Evolutionary conservation across 2,329 filamentous ascomycete species (phyloP), one percentile per base, ranked within the genome.

Genomic region (Trichoderma cornu-damae): DNA sequence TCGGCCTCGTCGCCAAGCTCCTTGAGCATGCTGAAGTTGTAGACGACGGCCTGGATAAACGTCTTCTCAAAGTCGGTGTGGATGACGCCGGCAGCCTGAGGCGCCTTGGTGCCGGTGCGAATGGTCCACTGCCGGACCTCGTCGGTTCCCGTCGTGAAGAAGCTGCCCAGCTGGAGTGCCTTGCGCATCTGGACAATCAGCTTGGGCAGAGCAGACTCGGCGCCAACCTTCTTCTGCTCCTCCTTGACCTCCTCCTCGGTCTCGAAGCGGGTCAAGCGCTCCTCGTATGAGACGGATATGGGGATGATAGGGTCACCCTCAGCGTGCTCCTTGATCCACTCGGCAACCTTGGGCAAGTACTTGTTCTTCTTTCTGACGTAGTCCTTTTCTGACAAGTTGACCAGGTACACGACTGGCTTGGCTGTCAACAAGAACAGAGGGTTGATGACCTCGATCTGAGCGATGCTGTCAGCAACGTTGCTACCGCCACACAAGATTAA

Each of bases 321-420:
- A 5, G 92, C 89, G 73, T 99, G 82, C 72, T 89, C 84, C 79
- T 97, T 96, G 74, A 96, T 86, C 94, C 94, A 99, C 72, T 94
- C 89, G 60, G 89, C 90, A 65, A 97, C 87, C 78, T 93, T 94
- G 64, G 89, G 84, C 57, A 99, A 84, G 77, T 99, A 86, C 86
- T 99, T 99, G 84, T 99, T 99, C 88, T 97, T 99, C 80, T 97
- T 94, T 69, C 94, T 88, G 70, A 96, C 87, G 74, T 92, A 99
- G 75, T 99, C 94, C 75, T 86, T 92, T 79, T 99, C 95, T 62
- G 90, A 96, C 61, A 99, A 79, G 79, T 99, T 99, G 78, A 97
- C 89, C 42, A 99, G 82, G 78, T 90, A 97, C 65, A 99, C 93
- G 58, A 96, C 92, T 3, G 94, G 93, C 79, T 99, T 99, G 64